phyloP scores from a whole-genome alignment of 2,329 filamentous ascomycete genomes.

The Daldinia eschscholtzii region DNA sequence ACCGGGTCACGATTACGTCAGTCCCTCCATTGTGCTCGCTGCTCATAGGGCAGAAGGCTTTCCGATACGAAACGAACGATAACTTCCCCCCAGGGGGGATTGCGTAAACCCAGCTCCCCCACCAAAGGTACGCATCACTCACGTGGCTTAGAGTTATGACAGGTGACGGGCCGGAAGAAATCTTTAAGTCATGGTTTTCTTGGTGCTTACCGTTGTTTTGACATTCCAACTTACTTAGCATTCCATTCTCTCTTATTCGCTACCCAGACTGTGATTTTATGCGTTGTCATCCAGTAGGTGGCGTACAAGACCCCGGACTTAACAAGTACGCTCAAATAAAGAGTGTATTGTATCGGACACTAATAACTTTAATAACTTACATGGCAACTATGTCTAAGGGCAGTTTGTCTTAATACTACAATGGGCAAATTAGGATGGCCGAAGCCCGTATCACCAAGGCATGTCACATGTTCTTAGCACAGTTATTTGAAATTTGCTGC shows the following conservation, averaged over 20 bases:
- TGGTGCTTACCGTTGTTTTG: background rate
- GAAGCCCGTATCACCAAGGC: slow-evolving; percentile 7
- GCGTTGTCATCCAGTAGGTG: background rate
- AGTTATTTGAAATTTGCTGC: slow-evolving; percentile 42
- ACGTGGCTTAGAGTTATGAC: background rate
- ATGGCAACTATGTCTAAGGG: no score
- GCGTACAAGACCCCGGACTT: background rate
- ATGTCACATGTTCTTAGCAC: slow-evolving; percentile 19
- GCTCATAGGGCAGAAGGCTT: background rate
- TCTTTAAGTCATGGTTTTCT: background rate
- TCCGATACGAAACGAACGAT: background rate
- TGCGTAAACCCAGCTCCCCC: background rate
- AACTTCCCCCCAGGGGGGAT: background rate
- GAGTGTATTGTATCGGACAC: background rate
- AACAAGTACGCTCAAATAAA: background rate
- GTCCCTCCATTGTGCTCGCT: background rate
- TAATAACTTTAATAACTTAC: background rate
- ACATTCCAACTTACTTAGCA: background rate
- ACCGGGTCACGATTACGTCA: slow-evolving; percentile 3
- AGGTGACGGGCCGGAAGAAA: background rate
- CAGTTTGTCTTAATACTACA: background rate
- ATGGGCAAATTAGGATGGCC: background rate
- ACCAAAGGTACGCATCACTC: background rate
- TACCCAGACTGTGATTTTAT: no score
- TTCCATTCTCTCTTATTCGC: no score